phyloP scores from a whole-genome alignment of 371 early-diverging fungal genomes.

The Lichtheimia corymbifera region DNA sequence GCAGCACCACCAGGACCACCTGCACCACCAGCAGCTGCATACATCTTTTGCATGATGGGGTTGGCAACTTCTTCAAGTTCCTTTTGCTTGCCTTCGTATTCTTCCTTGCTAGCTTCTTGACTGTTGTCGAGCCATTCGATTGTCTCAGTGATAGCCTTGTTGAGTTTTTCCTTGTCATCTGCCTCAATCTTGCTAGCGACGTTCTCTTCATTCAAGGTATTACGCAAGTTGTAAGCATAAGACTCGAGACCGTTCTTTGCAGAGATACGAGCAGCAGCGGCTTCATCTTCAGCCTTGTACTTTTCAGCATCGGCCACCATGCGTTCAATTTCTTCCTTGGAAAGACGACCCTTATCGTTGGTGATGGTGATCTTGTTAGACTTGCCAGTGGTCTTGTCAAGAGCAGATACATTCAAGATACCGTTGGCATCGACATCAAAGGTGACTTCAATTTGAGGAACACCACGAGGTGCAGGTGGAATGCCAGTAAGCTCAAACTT shows the following conservation, averaged over 20 bases:
- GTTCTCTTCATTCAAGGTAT: slow-evolving; percentile 87
- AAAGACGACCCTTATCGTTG: slow-evolving; percentile 96
- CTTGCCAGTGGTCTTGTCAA: slow-evolving; percentile 94
- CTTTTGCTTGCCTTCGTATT: slow-evolving; percentile 86
- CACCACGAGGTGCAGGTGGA: slow-evolving; percentile 95
- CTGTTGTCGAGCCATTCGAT: slow-evolving; percentile 87
- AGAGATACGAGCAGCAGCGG: slow-evolving; percentile 81
- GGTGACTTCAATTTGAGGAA: slow-evolving; percentile 97
- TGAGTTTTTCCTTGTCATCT: slow-evolving; percentile 85
- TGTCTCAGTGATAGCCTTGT: slow-evolving; percentile 79
- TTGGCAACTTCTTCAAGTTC: slow-evolving; percentile 86
- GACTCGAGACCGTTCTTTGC: slow-evolving; percentile 93
- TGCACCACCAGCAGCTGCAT: slow-evolving; percentile 87
- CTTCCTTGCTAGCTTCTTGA: slow-evolving; percentile 89
- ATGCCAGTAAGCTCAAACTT: slow-evolving; percentile 97
- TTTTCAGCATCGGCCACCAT: slow-evolving; percentile 97
- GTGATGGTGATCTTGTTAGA: slow-evolving; percentile 97
- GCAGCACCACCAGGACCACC: slow-evolving; percentile 62
- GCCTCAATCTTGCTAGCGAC: slow-evolving; percentile 78
- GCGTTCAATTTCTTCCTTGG: slow-evolving; percentile 96
- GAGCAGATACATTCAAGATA: slow-evolving; percentile 95
- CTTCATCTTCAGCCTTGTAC: slow-evolving; percentile 95
- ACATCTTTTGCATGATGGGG: slow-evolving; percentile 69
- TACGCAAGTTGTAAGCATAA: slow-evolving; percentile 92
- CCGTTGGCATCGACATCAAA: slow-evolving; percentile 98